These are phyloP conservation scores for Syncephalis fuscata DNA, from an alignment of 371 early-diverging fungal species.

Conservation along the genomic window DNA sequence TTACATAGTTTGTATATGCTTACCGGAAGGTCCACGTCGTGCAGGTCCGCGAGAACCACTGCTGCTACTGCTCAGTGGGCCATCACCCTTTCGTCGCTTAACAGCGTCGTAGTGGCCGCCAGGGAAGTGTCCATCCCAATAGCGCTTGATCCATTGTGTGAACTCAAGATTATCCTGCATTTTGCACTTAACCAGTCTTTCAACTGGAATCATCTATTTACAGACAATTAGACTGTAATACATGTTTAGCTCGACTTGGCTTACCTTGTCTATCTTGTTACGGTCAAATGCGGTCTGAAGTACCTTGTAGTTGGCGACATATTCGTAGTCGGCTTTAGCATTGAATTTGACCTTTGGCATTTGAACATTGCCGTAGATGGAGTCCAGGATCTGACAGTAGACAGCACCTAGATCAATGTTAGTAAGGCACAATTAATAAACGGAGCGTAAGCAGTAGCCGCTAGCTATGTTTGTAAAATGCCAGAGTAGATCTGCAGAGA, in stretches of 20 bases:
- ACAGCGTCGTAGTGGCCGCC: conserved; percentile 73
- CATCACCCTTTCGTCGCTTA: conserved; percentile 46
- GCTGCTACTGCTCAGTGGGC: conserved; percentile 6
- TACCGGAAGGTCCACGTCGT: conserved; percentile 5
- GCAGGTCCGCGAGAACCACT: conserved; percentile 7
- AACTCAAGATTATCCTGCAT: conserved; percentile 97
- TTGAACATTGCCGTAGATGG: conserved; percentile 50
- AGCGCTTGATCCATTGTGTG: conserved; percentile 83
- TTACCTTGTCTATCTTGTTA: conserved; percentile 40
- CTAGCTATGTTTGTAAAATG: background rate
- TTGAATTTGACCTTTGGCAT: conserved; percentile 57
- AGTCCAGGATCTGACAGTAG: conserved; percentile 69
- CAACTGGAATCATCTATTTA: conserved; percentile 63
- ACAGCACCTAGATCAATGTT: conserved; percentile 34
- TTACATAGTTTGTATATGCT: background rate
- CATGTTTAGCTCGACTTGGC: too few relatives aligned
- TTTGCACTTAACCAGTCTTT: conserved; percentile 74
- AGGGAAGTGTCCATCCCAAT: conserved; percentile 69
- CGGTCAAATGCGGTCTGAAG: conserved; percentile 46
- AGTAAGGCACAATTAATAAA: background rate
- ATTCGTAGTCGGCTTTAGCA: conserved; percentile 70
- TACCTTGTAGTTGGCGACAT: conserved; percentile 62
- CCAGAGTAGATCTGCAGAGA: too few relatives aligned
- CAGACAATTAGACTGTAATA: too few relatives aligned
- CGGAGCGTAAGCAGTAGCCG: background rate